These are phyloP conservation scores for Syzygium malaccense DNA, from an alignment of 441 rosid genomes.

Conservation along the genomic window DNA sequence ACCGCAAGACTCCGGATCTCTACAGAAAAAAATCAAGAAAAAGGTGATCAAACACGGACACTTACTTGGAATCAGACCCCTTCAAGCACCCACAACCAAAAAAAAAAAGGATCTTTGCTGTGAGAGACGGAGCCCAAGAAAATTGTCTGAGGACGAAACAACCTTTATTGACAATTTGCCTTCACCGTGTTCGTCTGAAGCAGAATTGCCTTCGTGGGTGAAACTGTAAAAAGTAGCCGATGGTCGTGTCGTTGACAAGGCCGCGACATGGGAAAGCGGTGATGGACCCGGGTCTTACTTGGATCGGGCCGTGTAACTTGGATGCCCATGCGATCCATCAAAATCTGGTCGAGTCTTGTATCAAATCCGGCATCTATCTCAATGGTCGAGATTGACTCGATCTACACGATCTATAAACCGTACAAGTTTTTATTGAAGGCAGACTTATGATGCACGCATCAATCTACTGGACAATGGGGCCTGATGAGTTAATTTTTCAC, in stretches of 20 bases:
- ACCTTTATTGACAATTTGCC: neutral
- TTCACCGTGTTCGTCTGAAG: neutral
- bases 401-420: neutral
- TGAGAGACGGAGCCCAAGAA: neutral
- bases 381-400: neutral
- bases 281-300: neutral
- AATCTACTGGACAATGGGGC: fast-evolving
- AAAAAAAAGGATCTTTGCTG: neutral
- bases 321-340: neutral
- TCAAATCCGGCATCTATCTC: neutral
- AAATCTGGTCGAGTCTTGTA: neutral
- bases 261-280: neutral
- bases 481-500: neutral
- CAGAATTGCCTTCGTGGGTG: neutral
- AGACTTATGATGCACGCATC: neutral
- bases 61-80: neutral
- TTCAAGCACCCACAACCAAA: neutral
- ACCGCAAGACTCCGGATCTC: neutral
- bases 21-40: neutral
- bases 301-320: neutral
- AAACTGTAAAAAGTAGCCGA: neutral
- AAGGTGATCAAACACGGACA: neutral
- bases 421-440: neutral
- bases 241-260: neutral
- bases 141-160: neutral